Conservation (phyloP, 1,139 yeast genomes). For the Groenewaldozyma auringiensis region DNA sequence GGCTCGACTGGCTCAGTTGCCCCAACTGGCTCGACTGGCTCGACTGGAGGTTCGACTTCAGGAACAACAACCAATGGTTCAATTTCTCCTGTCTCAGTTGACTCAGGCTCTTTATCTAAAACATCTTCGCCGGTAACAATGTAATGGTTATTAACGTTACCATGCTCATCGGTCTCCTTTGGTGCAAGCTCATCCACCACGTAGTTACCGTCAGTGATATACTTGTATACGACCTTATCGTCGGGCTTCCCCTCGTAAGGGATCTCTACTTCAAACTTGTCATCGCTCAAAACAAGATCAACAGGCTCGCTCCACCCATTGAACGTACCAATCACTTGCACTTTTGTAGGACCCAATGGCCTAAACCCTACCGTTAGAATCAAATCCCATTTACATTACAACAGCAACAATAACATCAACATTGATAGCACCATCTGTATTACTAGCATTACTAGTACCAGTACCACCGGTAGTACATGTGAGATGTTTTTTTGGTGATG, state of each 20-base stretch:
- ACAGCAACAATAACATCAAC: too few species aligned
- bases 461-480: too few species aligned
- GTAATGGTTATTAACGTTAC: conserved; percentile 53
- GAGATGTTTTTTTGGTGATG: too few species aligned
- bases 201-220: conserved; percentile 73
- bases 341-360: conserved; percentile 71
- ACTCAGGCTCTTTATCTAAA: not conserved
- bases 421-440: too few species aligned
- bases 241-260: not conserved
- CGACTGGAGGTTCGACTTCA: conserved; percentile 1
- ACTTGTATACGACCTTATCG: conserved; percentile 44
- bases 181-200: conserved; percentile 40
- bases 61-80: conserved; percentile 3
- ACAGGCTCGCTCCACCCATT: conserved; percentile 56
- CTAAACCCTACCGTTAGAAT: conserved; percentile 29
- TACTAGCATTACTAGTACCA: too few species aligned
- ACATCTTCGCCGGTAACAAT: conserved; percentile 12
- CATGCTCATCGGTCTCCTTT: conserved; percentile 42
- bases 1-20: conserved; percentile 1
- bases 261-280: not conserved
- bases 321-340: conserved; percentile 68
- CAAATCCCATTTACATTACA: conserved; percentile 3
- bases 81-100: conserved; percentile 2
- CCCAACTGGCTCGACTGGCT: conserved; percentile 1
- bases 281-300: not conserved